Conservation (phyloP, 2,329 filamentous ascomycete species). For the Clonostachys solani region DNA sequence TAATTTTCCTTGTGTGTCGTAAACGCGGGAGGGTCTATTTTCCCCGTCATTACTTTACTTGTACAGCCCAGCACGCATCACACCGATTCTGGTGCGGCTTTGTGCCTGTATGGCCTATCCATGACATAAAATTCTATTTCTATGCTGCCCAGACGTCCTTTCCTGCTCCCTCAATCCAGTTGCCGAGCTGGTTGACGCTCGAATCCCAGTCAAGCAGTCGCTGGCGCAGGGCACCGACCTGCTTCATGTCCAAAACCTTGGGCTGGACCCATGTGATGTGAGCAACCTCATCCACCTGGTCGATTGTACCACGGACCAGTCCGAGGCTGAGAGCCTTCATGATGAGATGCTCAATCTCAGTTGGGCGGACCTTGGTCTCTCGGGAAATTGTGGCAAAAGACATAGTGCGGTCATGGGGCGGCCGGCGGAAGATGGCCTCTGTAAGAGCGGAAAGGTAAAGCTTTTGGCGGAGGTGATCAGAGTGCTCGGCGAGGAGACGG, state of each 20-base stretch:
- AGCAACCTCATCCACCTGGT: slow-evolving; percentile 91
- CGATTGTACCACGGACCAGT: slow-evolving; percentile 84
- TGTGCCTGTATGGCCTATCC: not conserved
- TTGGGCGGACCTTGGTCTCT: slow-evolving; percentile 85
- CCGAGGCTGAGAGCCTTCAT: slow-evolving; percentile 99
- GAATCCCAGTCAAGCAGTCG: slow-evolving; percentile 91
- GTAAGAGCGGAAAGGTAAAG: slow-evolving; percentile 96
- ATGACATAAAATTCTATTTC: slow-evolving; percentile 7
- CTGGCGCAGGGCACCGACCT: slow-evolving; percentile 88
- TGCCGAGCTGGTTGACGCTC: slow-evolving; percentile 91
- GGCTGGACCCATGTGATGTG: slow-evolving; percentile 99
- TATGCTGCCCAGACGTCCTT: slow-evolving; percentile 94
- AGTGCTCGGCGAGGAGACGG: slow-evolving; percentile 72
- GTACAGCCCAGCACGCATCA: too few relatives aligned
- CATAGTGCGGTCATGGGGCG: slow-evolving; percentile 93
- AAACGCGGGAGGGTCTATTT: too few relatives aligned
- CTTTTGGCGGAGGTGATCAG: slow-evolving; percentile 88
- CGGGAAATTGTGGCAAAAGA: slow-evolving; percentile 82
- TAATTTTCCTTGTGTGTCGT: too few relatives aligned
- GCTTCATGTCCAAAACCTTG: slow-evolving; percentile 92
- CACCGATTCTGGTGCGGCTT: too few relatives aligned
- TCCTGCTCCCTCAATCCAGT: slow-evolving; percentile 92
- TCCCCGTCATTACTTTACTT: too few relatives aligned
- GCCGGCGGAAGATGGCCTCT: slow-evolving; percentile 92
- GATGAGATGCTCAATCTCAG: slow-evolving; percentile 95